phyloP scores from a whole-genome alignment of 176 grass and related monocot species.

The Phyllostachys edulis region DNA sequence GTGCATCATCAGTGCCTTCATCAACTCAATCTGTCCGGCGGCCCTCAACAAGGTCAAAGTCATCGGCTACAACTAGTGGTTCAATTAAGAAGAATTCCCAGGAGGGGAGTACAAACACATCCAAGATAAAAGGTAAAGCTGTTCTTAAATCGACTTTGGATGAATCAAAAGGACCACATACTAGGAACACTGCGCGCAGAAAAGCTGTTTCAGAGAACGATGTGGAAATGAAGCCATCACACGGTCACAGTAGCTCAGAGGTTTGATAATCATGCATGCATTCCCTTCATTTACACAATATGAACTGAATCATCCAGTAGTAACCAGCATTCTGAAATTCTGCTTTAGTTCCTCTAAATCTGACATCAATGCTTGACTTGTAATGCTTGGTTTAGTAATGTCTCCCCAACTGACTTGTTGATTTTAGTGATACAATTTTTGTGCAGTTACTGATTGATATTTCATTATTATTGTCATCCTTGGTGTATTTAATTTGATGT shows the following conservation, averaged over 20 bases:
- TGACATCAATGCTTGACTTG: background rate
- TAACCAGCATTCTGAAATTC: background rate
- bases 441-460: background rate
- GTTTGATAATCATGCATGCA: conserved; percentile 37
- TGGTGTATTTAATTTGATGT: background rate
- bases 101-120: conserved; percentile 48
- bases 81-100: conserved; percentile 51
- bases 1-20: conserved; percentile 31
- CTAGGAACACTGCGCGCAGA: conserved; percentile 59
- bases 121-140: conserved; percentile 86
- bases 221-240: conserved; percentile 52
- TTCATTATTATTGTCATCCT: background rate
- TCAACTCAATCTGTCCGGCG: conserved; percentile 45
- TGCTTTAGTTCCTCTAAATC: background rate
- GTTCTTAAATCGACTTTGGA: conserved; percentile 54
- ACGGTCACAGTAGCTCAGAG: conserved; percentile 68
- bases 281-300: conserved; percentile 6
- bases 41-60: conserved; percentile 55
- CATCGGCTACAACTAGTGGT: conserved; percentile 49
- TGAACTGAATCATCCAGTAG: background rate
- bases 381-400: conserved; percentile 5
- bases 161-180: conserved; percentile 58
- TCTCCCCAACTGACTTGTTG: background rate
- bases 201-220: conserved; percentile 72
- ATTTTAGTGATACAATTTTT: background rate